Base-by-base conservation (phyloP, 140 eudicot species). In the Ambrosia hybrid region DNA sequence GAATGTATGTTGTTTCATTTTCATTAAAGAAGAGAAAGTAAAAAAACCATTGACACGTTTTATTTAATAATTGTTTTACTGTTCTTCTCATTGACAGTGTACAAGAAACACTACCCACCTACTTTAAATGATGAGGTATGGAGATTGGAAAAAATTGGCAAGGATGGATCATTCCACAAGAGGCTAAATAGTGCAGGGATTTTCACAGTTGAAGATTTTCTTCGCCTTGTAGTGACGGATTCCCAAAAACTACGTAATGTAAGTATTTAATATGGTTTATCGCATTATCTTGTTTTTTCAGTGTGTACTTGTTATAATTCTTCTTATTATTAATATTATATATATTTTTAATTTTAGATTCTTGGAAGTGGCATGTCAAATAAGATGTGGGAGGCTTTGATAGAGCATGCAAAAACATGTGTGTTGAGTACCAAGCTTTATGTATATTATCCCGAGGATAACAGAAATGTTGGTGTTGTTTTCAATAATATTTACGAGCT, bases 361-460 rank as follows among this genome's bases (percentile, higher is more conserved):
- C 96, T 92, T 74, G 98, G 98, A 66, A 89, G 98, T 87, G 98
- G 98, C 62, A 92, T 92, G 98, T 92, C 98, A 11, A 92, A 92
- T 81, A 92, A 85, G 88, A 92, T 92, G 98, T 92, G 98, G 98
- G 98, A 92, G 39, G 92, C 91, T 68, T 87, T 89, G 67, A 43
- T 92, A 62, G 98, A 92, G 78, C 98, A 92, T 74, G 88, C 96
- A 72, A 92, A 92, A 87, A 92, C 98, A 7, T 89, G 96, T 73
- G 95, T 83, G n/a, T 55, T 89, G 70, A 83, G 98, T 70, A 92
- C 92, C 79, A 92, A 87, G 87, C 85, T 87, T 46, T 92, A 89
- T 76, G 80, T 92, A 5, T 92, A 89, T 65, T 92, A 92, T 68
- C 59, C 89, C 4, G 96, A 92, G 48, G 95, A 88, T 65, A 57